Conservation (phyloP, 2,329 filamentous ascomycete genomes). For the Aspergillus thermomutatus region DNA sequence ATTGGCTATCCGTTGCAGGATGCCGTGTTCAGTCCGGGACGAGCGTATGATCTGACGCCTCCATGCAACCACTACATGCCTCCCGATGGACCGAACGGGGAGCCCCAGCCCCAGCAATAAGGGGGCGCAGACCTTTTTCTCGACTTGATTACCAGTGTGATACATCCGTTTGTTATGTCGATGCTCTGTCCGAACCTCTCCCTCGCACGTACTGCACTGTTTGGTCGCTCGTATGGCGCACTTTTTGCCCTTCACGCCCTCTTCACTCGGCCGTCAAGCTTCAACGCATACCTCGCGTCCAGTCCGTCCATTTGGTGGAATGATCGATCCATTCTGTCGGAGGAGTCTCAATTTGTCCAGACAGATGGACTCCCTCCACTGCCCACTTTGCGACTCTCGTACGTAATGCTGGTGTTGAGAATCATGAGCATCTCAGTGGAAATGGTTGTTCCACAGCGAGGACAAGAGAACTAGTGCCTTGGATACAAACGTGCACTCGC, state of each 20-base stretch:
- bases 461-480: no score
- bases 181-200: conserved; percentile 30
- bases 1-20: conserved; percentile 22
- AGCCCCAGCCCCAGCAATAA: no score
- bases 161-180: conserved; percentile 29
- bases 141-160: conserved; percentile 40
- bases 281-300: conserved; percentile 40
- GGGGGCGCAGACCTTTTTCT: conserved; percentile 48
- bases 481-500: no score
- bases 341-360: no score
- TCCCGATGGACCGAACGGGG: conserved; percentile 24
- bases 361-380: no score
- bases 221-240: conserved; percentile 51
- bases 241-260: conserved; percentile 48
- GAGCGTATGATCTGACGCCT: conserved; percentile 20
- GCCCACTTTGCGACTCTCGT: no score
- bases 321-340: no score
- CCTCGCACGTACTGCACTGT: conserved; percentile 42
- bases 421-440: no score
- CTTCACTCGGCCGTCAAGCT: conserved; percentile 40
- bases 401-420: no score
- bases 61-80: conserved; percentile 18
- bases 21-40: conserved; percentile 19
- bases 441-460: no score
- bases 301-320: no score